Evolutionary conservation across 2,329 filamentous ascomycete species (phyloP), one percentile per base, ranked within the genome.

Genomic region (Tolypocladium nubicola): DNA sequence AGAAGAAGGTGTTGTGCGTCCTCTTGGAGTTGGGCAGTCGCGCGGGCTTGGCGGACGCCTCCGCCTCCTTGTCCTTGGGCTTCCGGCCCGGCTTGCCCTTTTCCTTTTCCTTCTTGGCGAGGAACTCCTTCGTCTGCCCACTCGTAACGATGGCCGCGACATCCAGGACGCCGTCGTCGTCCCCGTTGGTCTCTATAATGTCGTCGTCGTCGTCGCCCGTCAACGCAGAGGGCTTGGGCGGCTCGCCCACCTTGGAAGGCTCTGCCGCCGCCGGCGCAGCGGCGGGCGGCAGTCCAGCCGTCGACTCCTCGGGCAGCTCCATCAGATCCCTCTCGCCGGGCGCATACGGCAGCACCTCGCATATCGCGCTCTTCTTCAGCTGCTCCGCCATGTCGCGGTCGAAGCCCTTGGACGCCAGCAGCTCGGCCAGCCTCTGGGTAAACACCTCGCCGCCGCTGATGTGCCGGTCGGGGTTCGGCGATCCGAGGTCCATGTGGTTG

Each of bases 371-470:
- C 72, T 77, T 83, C 74, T 88, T 88, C 59, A 88, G 71, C 70
- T 88, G 83, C 72, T 88, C 85, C 1, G 83, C 83, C 83, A 88
- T 88, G 47, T 87, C 82, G 60, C 79, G 75, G 23, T 77, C 82
- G 62, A 88, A 86, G 4, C 76, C 76, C 67, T 84, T 80, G 50
- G 71, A 69, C 61, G 77, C 71, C 47, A 97, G 75, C 58, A 94
- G 76, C 63, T 86, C 80, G 50, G 84, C 71, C 45, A 97, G 78
- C 59, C 84, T 80, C 64, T 82, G 80, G 0, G 93, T 97, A 76
- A 97, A 90, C 2, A 88, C 84, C 65, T 97, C 88, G 54, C 94
- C 94, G 62, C 94, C 94, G 60, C 90, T 94, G 16, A 85, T 75
- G 30, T 68, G 66, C 0, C 71, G 66, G 26, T 70, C 68, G n/a